Evolutionary conservation across 2,329 filamentous ascomycete genomes (phyloP), one percentile per base, ranked within the genome.

Genomic region (Fusarium setosum): DNA sequence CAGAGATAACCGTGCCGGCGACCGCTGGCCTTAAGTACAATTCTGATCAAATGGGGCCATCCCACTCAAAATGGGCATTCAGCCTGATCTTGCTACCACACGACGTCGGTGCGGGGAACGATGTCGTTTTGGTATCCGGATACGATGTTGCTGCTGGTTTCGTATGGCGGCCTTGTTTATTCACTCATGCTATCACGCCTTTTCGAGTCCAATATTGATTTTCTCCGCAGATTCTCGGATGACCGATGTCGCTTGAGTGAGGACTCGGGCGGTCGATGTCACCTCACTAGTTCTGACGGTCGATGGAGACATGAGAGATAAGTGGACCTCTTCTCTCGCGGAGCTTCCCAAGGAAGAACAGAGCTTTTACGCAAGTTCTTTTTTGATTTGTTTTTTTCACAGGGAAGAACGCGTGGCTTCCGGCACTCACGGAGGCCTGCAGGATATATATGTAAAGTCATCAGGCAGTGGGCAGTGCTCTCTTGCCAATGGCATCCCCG

Each of bases 91-190:
- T 60, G 59, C 21, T 60, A 42, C 32, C 24, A 58, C 20, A 58
- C 40, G 20, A 40, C 48, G 8, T 45, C 35, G 29, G 49, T 57
- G 63, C 61, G 49, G 63, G 59, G 60, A 56, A 67, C 29, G 48
- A 44, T 40, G 26, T 54, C 48, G 32, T 51, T 21, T 29, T 37
- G 47, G 54, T 44, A 50, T 53, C 26, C 31, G 61, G 45, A 67
- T 67, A 67, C 59, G 63, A 67, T 35, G 49, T 48, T 54, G 54
- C 59, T 49, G 44, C 54, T 18, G 45, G 37, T 31, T 55, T 67
- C 63, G 63, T 67, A 61, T 67, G 63, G 54, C 26, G 45, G 23
- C 61, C 63, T 65, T 44, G 51, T 51, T 61, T 65, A 67, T 67
- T 67, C 64, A 50, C 64, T 64, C 60, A 65, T 40, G 44, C 29